Conservation (phyloP, 306 rosid species). For the Quercus wislizeni region DNA sequence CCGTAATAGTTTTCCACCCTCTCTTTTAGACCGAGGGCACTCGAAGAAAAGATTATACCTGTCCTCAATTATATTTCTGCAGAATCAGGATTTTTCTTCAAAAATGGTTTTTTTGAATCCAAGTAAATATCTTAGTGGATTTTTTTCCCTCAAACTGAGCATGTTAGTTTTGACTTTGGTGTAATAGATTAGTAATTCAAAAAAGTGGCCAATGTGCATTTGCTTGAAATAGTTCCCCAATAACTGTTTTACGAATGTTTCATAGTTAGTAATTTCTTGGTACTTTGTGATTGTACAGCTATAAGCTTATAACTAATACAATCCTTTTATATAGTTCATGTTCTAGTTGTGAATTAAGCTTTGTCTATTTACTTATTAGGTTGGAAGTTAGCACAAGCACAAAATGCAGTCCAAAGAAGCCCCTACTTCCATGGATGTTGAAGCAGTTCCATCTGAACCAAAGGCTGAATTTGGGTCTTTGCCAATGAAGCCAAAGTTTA, state of each 20-base stretch:
- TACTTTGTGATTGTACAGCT: not conserved
- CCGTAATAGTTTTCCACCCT: too few relatives aligned
- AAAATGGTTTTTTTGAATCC: too few relatives aligned
- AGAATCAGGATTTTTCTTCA: too few relatives aligned
- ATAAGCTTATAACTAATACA: not conserved
- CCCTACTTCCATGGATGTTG: slow-evolving; percentile 57
- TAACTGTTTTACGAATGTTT: not conserved
- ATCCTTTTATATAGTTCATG: not conserved
- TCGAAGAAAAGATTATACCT: too few relatives aligned
- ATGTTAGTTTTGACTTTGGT: not conserved
- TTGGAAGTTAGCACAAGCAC: slow-evolving; percentile 7
- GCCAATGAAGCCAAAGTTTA: slow-evolving; percentile 69
- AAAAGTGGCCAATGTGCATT: too few relatives aligned
- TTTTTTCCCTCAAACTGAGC: not conserved
- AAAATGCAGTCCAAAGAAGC: slow-evolving; percentile 56
- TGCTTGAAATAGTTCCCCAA: too few relatives aligned
- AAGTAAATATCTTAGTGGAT: not conserved
- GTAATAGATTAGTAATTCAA: not conserved
- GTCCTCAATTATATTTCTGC: too few relatives aligned
- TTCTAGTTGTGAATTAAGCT: not conserved
- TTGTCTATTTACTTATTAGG: not conserved
- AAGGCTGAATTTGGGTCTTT: slow-evolving; percentile 24
- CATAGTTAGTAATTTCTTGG: not conserved
- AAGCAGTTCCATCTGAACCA: slow-evolving; percentile 32
- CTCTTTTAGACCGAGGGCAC: too few relatives aligned